These are phyloP conservation scores for Sideroxylon spinosum DNA, from an alignment of 179 eudicot genomes.

Conservation along the genomic window DNA sequence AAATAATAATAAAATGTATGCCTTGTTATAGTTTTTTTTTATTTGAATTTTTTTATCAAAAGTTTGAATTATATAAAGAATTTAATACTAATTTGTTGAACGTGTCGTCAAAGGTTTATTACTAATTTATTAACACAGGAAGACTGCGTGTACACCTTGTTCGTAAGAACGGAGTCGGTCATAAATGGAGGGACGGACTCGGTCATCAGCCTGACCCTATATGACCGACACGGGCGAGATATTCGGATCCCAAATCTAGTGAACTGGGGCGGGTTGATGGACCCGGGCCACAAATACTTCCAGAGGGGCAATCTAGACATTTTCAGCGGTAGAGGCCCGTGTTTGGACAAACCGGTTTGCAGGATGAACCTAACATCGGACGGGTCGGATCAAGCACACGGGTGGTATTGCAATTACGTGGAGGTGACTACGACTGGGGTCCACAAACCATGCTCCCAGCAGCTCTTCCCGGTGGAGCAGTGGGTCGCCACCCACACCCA, in stretches of 20 bases:
- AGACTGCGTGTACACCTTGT: conserved; percentile 63
- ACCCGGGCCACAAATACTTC: conserved; percentile 54
- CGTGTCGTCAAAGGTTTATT: too few relatives aligned
- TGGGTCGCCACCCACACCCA: conserved; percentile 70
- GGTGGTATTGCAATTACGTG: conserved; percentile 81
- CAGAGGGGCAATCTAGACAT: conserved; percentile 71
- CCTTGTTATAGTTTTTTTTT: too few relatives aligned
- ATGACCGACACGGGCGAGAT: conserved; percentile 39
- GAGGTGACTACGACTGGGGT: conserved; percentile 77
- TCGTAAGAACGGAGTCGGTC: conserved; percentile 62
- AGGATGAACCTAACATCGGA: conserved; percentile 57
- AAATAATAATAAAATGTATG: too few relatives aligned
- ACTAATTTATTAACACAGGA: too few relatives aligned
- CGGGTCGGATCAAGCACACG: conserved; percentile 61
- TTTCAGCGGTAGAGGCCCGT: conserved; percentile 76
- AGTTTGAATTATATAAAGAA: too few relatives aligned
- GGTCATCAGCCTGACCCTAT: conserved; percentile 42
- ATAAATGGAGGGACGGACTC: conserved; percentile 78
- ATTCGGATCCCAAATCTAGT: conserved; percentile 43
- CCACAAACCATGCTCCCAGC: conserved; percentile 46
- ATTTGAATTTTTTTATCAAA: too few relatives aligned
- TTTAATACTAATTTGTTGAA: too few relatives aligned
- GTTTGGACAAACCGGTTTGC: conserved; percentile 54
- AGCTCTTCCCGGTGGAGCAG: conserved; percentile 61
- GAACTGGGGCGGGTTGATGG: conserved; percentile 85